These are phyloP conservation scores for Moniliophthora roreri DNA, from an alignment of 1,284 basidiomycete genomes.

Conservation along the genomic window DNA sequence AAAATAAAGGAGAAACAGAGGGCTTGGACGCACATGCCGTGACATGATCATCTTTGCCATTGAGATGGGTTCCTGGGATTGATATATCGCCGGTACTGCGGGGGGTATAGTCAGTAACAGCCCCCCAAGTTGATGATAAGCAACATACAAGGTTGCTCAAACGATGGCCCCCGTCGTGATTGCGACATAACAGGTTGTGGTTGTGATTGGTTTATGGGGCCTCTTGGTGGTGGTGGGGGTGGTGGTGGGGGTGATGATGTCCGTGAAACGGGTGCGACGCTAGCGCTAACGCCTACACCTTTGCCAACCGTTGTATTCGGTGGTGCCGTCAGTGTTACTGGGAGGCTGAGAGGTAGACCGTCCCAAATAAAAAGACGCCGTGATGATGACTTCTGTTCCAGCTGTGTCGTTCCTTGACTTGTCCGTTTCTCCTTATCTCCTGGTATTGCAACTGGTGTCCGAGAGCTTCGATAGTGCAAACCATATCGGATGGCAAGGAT, in stretches of 20 bases:
- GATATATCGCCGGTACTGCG: slow-evolving; percentile 38
- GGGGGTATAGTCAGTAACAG: background rate
- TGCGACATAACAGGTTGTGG: background rate
- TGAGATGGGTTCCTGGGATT: slow-evolving; percentile 38
- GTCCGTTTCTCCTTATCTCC: slow-evolving; percentile 8
- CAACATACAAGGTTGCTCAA: slow-evolving; percentile 36
- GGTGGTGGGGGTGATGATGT: background rate
- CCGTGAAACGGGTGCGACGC: slow-evolving; percentile 8
- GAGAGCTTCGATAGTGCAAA: background rate
- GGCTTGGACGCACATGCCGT: slow-evolving; percentile 34
- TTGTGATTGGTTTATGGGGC: slow-evolving; percentile 11
- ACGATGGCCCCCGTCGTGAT: slow-evolving; percentile 30
- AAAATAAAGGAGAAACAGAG: slow-evolving; percentile 1
- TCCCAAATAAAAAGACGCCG: slow-evolving; percentile 36
- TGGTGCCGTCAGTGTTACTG: slow-evolving; percentile 26
- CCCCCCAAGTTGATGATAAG: background rate
- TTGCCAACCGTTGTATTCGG: slow-evolving; percentile 18
- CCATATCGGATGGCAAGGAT: slow-evolving; percentile 4
- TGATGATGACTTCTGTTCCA: slow-evolving; percentile 22
- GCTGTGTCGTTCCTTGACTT: slow-evolving; percentile 1
- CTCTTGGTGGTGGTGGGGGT: background rate
- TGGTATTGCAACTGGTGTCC: background rate
- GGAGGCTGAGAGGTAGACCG: slow-evolving; percentile 30
- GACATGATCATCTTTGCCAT: slow-evolving; percentile 52
- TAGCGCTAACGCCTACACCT: slow-evolving; percentile 25